Base-by-base conservation (phyloP, 2,329 filamentous ascomycete species). In the Raffaelea deltoideospora region DNA sequence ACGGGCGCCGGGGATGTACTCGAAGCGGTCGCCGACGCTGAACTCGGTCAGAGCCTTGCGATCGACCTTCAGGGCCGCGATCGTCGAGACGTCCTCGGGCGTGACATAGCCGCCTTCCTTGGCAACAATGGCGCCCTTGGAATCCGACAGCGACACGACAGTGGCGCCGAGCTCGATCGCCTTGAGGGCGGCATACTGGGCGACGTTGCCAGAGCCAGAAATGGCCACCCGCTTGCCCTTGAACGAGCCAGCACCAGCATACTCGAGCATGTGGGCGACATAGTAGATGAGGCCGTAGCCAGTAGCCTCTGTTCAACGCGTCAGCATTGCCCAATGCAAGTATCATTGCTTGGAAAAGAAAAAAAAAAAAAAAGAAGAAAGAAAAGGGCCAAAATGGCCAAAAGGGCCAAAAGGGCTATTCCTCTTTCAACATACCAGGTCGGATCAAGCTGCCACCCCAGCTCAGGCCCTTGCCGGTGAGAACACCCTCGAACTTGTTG, bases 281-380 rank as follows among this genome's bases (percentile, higher is more conserved):
- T 94, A 93, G 75, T 96, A 96, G 59, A 95, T 79, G 43, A 95
- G 76, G 61, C 90, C 90, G 64, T 84, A 96, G 42, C 90, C 90
- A 39, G 90, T 98, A 50, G 90, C 90, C 72, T 98, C 37, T 32
- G 31, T n/a, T 5, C n/a, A 18, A n/a, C 19, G 31, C 14, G 31
- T 31, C 18, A 22, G 24, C 26, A 10, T 21, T 7, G n/a, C 26
- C 5, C 44, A 54, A 46, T 53, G 61, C 59, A n/a, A n/a, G n/a
- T n/a, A n/a, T n/a, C n/a, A n/a, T n/a, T n/a, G n/a, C n/a, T n/a
- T n/a, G n/a, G n/a, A n/a, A n/a, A n/a, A n/a, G n/a, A n/a, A n/a
- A n/a, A n/a, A n/a, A n/a, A n/a, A n/a, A n/a, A n/a, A n/a, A n/a
- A n/a, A n/a, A n/a, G n/a, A n/a, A n/a, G n/a, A n/a, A n/a, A n/a